Base-by-base conservation (phyloP, 129 eudicot species). In the Helichrysum umbraculigerum region DNA sequence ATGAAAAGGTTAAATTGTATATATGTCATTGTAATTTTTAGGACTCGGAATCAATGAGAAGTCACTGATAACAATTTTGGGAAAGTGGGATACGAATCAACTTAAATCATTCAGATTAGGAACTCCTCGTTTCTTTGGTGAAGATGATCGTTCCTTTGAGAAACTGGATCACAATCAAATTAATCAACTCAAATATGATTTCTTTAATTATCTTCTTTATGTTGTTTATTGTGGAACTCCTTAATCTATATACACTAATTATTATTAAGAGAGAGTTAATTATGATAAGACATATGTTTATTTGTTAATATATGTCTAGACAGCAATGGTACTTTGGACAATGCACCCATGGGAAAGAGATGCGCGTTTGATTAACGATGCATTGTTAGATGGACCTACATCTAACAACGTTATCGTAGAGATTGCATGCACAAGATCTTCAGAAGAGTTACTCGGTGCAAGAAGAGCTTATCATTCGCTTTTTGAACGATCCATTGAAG, bases 291-390 rank as follows among this genome's bases (percentile, higher is more conserved):
- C 4, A 32, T 2, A 2, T 50, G 1, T 15, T 50, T 50, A 14
- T 50, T 15, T 30, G 44, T 56, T 73, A 7, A 3, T 10, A 15
- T 78, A 56, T 73, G 17, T 25, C 29, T 56, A 90, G 92, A 83
- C 68, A 9, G 92, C 90, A 3, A 63, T 86, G 50, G 87, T 87
- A 77, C 77, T 87, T 3, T 84, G 92, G 88, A 76, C 92, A 8
- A 90, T 87, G 96, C 96, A 90, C 58, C 89, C 90, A 7, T 90
- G 92, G 96, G 92, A 90, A 82, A 90, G 96, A 78, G 96, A 90
- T 82, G 92, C 92, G 21, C 92, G 96, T 35, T 66, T 87, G 78
- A n/a, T 82, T 6, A 90, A 79, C 59, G 87, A 90, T 73, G 83
- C 88, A 4, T 56, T 90, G 71, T 6, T 71, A 7, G 79, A 79